Percentiles rank a stretch among this genome's conserved stretches.
These are phyloP conservation scores for Cercospora sp. DNA, from an alignment of 2,329 filamentous ascomycete genomes.

Conservation along the genomic window DNA sequence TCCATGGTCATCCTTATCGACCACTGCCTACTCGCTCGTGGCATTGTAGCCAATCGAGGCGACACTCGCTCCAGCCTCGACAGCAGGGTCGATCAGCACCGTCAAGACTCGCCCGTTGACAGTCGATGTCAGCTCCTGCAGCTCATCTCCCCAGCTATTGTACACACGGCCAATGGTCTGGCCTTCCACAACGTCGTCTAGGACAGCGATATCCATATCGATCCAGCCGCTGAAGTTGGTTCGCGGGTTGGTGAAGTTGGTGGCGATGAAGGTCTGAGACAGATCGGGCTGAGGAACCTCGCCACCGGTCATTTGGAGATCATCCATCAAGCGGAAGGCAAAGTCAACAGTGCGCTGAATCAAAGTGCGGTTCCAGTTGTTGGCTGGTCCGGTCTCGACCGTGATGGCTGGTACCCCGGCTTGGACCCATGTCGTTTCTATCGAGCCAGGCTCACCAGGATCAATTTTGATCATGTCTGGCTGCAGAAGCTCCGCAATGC, in stretches of 20 bases:
- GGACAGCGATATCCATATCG: slow-evolving; percentile 34
- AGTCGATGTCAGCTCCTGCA: slow-evolving; percentile 40
- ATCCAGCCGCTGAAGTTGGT: slow-evolving; percentile 37
- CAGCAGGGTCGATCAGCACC: slow-evolving; percentile 40
- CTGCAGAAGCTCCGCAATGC: slow-evolving; percentile 43
- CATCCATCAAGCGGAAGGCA: slow-evolving; percentile 35
- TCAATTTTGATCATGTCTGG: slow-evolving; percentile 46
- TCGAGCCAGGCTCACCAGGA: slow-evolving; percentile 42
- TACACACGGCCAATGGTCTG: slow-evolving; percentile 41
- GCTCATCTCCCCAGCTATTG: slow-evolving; percentile 42
- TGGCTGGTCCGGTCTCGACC: slow-evolving; percentile 43
- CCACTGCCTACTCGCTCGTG: slow-evolving; percentile 24
- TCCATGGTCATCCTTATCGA: background rate
- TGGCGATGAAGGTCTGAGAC: slow-evolving; percentile 35
- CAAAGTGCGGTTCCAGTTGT: slow-evolving; percentile 42
- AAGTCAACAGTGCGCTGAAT: slow-evolving; percentile 41
- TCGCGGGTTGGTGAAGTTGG: slow-evolving; percentile 37
- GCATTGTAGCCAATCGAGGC: slow-evolving; percentile 43
- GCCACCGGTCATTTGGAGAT: slow-evolving; percentile 30
- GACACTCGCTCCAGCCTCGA: slow-evolving; percentile 40
- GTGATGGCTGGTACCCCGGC: slow-evolving; percentile 42
- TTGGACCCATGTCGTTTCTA: slow-evolving; percentile 44
- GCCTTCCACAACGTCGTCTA: slow-evolving; percentile 41
- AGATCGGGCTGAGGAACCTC: slow-evolving; percentile 14
- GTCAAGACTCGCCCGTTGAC: slow-evolving; percentile 41